Evolutionary conservation across 306 rosid species (phyloP), one percentile per base, ranked within the genome.

Genomic region (Corylus heterophylla): DNA sequence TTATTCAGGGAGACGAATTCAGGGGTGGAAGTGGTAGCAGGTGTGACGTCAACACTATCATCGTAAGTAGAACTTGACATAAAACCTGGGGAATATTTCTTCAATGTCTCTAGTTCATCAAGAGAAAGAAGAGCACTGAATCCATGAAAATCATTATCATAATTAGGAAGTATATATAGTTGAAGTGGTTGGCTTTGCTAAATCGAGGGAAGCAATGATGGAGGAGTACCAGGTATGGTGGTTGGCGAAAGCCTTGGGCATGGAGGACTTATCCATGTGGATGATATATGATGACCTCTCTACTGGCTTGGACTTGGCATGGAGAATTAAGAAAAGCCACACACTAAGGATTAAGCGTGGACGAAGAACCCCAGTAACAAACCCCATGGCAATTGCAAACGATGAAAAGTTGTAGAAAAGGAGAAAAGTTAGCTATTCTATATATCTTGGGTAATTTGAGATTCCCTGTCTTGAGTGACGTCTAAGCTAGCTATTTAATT

Each of bases 1-100:
- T 75, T 59, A 18, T 45, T 67, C 12, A 80, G 83, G 14, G 62
- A 66, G 17, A 80, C 75, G 59, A 80, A 80, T 3, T 44, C 75
- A 9, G 49, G 49, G 27, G 70, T 74, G 35, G 11, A 58, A 17
- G 79, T 74, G 13, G 70, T 80, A 17, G 54, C 48, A 18, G 64
- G 48, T 2, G 4, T 18, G 35, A 45, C 54, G 45, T 25, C 42
- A 9, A 1, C 16, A 5, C 44, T 54, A 56, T 80, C 69, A 2
- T 16, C 9, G 29, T 14, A 17, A 2, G 31, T 44, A 1, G 52
- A 3, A 12, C 39, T 5, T 1, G 64, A 75, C 17, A 75, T 48
- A 5, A 75, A 39, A 2, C 73, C 76, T 4, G 52, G 37, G 4
- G 5, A 14, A 12, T 12, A 45, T 18, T 55, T 59, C 29, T 81